Percentiles rank a stretch among this genome's conserved stretches.
phyloP scores from a whole-genome alignment of 2,329 filamentous ascomycete genomes.

The Monascus ruber region DNA sequence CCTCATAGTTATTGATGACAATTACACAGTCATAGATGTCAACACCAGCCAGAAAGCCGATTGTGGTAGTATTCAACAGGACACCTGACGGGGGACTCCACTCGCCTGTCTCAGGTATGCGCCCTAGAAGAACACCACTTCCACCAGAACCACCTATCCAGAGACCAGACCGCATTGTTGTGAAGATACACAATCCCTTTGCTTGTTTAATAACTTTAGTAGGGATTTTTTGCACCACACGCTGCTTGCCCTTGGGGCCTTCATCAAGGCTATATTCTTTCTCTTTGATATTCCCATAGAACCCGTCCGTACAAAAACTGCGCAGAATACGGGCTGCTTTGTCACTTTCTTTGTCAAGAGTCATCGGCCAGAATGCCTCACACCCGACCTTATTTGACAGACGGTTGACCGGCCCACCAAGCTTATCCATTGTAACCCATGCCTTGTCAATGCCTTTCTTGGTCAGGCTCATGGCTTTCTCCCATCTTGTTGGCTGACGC shows the following conservation, averaged over 20 bases:
- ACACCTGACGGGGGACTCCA: slow-evolving; percentile 91
- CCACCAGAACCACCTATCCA: slow-evolving; percentile 92
- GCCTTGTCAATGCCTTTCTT: slow-evolving; percentile 64
- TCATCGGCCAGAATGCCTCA: slow-evolving; percentile 77
- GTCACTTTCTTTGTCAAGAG: slow-evolving; percentile 78
- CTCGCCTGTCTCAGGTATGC: slow-evolving; percentile 65
- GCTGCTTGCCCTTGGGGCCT: slow-evolving; percentile 49
- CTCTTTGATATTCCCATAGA: slow-evolving; percentile 46
- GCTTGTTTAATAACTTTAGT: slow-evolving; percentile 75
- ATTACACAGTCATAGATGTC: slow-evolving; percentile 95
- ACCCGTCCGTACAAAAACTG: slow-evolving; percentile 77
- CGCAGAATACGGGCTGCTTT: slow-evolving; percentile 82
- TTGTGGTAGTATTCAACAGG: slow-evolving; percentile 74
- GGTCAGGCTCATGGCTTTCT: slow-evolving; percentile 40
- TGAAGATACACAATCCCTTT: slow-evolving; percentile 85
- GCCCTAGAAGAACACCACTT: slow-evolving; percentile 73
- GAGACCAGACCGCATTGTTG: slow-evolving; percentile 84
- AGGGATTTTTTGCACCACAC: slow-evolving; percentile 71
- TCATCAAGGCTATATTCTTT: slow-evolving; percentile 36
- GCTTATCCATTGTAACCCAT: slow-evolving; percentile 55
- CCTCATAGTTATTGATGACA: slow-evolving; percentile 77
- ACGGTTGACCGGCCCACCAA: slow-evolving; percentile 66
- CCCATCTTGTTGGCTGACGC: slow-evolving; percentile 48
- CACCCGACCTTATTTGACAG: slow-evolving; percentile 70
- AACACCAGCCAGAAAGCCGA: slow-evolving; percentile 82